Evolutionary conservation across 176 grass and related monocot genomes (phyloP).

Genomic region (Poa annua): DNA sequence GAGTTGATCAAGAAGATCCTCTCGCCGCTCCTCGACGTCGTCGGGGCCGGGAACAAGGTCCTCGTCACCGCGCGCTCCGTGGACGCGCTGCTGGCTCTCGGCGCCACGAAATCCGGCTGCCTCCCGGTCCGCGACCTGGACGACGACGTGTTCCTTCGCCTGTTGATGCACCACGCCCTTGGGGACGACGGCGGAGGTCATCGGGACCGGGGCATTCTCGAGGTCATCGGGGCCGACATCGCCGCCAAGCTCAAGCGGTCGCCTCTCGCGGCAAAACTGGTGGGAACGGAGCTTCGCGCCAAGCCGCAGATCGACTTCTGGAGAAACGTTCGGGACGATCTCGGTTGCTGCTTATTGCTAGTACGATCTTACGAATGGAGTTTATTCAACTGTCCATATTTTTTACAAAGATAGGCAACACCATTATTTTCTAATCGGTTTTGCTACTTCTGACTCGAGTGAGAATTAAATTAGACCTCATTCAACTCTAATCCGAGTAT

Average conservation of each 20-base stretch:
- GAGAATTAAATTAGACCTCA: too few species aligned
- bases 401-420: too few species aligned
- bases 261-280: neutral
- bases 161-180: neutral
- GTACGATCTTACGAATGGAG: too few species aligned
- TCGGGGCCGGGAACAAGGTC: neutral
- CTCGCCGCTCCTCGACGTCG: constrained; percentile 8
- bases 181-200: neutral
- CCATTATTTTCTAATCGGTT: too few species aligned
- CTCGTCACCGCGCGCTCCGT: neutral
- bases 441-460: too few species aligned
- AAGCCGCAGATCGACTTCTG: neutral
- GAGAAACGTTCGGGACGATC: neutral
- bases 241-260: neutral
- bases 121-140: neutral
- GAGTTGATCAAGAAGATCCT: neutral
- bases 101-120: neutral
- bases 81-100: neutral
- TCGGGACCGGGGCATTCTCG: neutral
- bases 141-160: neutral
- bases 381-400: too few species aligned
- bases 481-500: too few species aligned
- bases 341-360: neutral
- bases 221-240: neutral
- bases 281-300: neutral